These are phyloP conservation scores for Fusarium sp. DNA, from an alignment of 2,329 filamentous ascomycete genomes.

Conservation along the genomic window DNA sequence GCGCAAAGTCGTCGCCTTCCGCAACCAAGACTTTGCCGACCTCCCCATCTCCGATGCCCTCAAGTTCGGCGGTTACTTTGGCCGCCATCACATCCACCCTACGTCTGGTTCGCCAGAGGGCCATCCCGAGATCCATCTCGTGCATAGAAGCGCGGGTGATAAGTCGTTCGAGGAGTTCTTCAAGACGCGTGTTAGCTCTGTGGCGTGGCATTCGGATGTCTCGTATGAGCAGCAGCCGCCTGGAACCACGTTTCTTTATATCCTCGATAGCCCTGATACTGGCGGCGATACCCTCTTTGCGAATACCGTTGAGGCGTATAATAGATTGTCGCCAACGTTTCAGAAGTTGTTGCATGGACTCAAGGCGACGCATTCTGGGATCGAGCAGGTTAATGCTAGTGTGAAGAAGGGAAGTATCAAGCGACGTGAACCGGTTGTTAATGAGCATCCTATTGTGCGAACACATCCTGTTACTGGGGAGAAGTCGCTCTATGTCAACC, in stretches of 20 bases:
- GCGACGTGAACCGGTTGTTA: conserved; percentile 78
- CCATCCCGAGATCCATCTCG: conserved; percentile 79
- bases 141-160: conserved; percentile 71
- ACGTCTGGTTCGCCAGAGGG: conserved; percentile 79
- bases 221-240: conserved; percentile 90
- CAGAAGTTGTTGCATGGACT: conserved; percentile 82
- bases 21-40: conserved; percentile 76
- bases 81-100: conserved; percentile 83
- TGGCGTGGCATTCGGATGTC: conserved; percentile 91
- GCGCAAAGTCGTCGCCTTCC: conserved; percentile 82
- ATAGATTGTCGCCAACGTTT: conserved; percentile 81
- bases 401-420: conserved; percentile 74
- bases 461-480: conserved; percentile 86
- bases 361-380: conserved; percentile 80
- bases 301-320: conserved; percentile 83
- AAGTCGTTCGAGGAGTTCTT: conserved; percentile 68
- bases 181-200: conserved; percentile 74
- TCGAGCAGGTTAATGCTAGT: conserved; percentile 80
- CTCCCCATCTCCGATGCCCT: conserved; percentile 76
- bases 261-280: conserved; percentile 81
- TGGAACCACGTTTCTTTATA: conserved; percentile 88
- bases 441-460: conserved; percentile 79
- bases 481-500: conserved; percentile 85
- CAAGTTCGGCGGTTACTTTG: conserved; percentile 78
- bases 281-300: conserved; percentile 89